A percentile compares a stretch with the other conserved stretches of the same genome.
phyloP scores from a whole-genome alignment of 495 filamentous ascomycete species.

The Neurospora hispaniola region DNA sequence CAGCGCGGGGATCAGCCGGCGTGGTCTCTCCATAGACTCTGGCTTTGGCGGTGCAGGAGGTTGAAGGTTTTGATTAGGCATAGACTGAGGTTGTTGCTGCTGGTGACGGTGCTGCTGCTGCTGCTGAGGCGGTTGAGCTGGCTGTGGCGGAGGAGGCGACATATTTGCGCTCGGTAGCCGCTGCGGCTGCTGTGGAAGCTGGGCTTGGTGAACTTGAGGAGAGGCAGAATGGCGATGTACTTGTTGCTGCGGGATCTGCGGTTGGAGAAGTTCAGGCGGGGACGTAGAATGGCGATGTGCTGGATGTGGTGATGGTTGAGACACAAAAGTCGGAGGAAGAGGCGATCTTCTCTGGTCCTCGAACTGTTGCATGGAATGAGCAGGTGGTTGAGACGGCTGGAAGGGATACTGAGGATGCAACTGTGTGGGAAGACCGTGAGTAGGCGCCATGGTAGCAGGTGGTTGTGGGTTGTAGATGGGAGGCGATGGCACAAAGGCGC shows the following conservation, averaged over 20 bases:
- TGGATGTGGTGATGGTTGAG: conserved; percentile 22
- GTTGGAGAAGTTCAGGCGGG: conserved; percentile 32
- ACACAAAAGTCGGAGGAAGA: conserved; percentile 46
- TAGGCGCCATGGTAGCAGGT: conserved; percentile 33
- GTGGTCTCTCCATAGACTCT: conserved; percentile 20
- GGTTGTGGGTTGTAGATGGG: conserved; percentile 75
- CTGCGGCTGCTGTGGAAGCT: conserved; percentile 28
- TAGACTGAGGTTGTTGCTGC: conserved; percentile 16
- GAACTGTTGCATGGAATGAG: conserved; percentile 46
- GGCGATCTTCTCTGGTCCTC: conserved; percentile 57
- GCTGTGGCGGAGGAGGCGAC: conserved; percentile 25
- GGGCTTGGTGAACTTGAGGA: conserved; percentile 23
- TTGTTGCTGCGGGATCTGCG: conserved; percentile 39
- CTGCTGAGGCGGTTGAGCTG: conserved; percentile 9
- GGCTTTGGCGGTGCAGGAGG: conserved; percentile 38
- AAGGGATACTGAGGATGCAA: conserved; percentile 45
- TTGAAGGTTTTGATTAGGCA: conserved; percentile 20
- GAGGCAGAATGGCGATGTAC: conserved; percentile 38
- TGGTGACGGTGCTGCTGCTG: conserved; percentile 27
- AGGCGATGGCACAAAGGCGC: conserved; percentile 74
- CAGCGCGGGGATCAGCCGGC: conserved; percentile 26
- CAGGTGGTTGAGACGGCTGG: conserved; percentile 21
- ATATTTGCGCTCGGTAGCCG: conserved; percentile 20
- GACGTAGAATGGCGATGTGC: conserved; percentile 15
- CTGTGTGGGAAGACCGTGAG: conserved; percentile 35